A percentile compares a stretch with the other conserved stretches of the same genome.
Evolutionary conservation across 768 basidiomycete genomes (phyloP).

Genomic region (Collybia mongolica): DNA sequence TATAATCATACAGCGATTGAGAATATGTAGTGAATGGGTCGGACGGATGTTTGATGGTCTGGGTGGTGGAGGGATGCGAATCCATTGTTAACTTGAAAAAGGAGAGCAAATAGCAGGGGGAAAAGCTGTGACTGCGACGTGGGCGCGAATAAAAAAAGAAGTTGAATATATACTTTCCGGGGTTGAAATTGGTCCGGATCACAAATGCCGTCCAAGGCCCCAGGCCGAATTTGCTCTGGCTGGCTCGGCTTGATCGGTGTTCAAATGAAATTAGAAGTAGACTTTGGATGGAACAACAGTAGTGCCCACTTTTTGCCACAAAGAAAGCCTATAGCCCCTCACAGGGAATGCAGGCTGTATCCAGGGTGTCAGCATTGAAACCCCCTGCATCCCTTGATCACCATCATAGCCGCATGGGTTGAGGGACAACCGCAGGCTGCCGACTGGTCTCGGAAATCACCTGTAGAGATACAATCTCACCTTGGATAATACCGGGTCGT

Average conservation of each 20-base stretch:
- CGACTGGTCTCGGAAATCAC: too few species aligned
- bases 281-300: too few species aligned
- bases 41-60: conserved; percentile 17
- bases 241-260: neutral
- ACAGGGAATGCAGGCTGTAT: too few species aligned
- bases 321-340: too few species aligned
- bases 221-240: conserved; percentile 5
- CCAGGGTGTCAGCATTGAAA: too few species aligned
- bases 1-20: conserved; percentile 65
- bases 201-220: conserved; percentile 13
- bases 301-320: too few species aligned
- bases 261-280: neutral
- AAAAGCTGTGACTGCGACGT: conserved; percentile 12
- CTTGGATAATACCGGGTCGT: too few species aligned
- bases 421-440: too few species aligned
- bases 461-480: too few species aligned
- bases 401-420: too few species aligned
- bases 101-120: conserved; percentile 3
- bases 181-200: conserved; percentile 17
- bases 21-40: conserved; percentile 56
- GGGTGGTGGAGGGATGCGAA: conserved; percentile 12
- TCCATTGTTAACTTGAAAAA: conserved; percentile 6
- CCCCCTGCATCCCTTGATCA: too few species aligned
- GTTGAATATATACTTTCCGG: conserved; percentile 10
- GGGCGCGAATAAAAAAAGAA: conserved; percentile 7